Conservation (phyloP, 2,329 filamentous ascomycete species). For the Phialophora chinensis region DNA sequence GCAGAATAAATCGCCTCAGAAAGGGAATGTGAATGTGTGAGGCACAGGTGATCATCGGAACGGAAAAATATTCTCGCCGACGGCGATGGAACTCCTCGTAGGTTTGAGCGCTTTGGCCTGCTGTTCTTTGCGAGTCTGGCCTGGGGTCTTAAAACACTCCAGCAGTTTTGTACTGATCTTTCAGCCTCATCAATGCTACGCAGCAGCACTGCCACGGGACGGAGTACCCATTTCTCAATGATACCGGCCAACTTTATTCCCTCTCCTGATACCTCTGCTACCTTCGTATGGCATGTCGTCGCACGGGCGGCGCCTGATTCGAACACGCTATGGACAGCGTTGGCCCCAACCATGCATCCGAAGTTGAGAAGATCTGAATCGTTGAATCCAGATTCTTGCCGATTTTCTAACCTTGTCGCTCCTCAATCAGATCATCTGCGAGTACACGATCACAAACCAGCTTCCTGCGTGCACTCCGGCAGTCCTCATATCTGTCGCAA, state of each 20-base stretch:
- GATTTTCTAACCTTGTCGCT: not conserved
- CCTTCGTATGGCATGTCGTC: too few species aligned
- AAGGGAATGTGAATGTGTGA: not conserved
- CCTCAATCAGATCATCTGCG: too few species aligned
- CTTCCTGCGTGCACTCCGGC: not conserved
- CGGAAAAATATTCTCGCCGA: constrained; percentile 14
- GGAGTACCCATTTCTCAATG: not conserved
- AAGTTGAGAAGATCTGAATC: not conserved
- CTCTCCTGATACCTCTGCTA: not conserved
- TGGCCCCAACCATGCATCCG: not conserved
- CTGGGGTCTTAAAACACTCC: not conserved
- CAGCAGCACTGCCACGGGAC: not conserved
- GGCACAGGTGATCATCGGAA: not conserved
- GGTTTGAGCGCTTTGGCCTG: not conserved
- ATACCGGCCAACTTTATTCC: not conserved
- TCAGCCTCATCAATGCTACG: constrained; percentile 20
- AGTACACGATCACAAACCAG: not conserved
- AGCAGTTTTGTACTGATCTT: constrained; percentile 1
- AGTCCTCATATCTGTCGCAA: not conserved
- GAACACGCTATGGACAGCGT: not conserved
- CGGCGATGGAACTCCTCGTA: not conserved
- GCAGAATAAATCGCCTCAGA: not conserved
- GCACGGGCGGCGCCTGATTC: too few species aligned
- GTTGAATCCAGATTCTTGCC: not conserved
- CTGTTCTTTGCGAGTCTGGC: not conserved